Evolutionary conservation across 371 early-diverging fungal species (phyloP).

Genomic region (Nematocida ironsii): DNA sequence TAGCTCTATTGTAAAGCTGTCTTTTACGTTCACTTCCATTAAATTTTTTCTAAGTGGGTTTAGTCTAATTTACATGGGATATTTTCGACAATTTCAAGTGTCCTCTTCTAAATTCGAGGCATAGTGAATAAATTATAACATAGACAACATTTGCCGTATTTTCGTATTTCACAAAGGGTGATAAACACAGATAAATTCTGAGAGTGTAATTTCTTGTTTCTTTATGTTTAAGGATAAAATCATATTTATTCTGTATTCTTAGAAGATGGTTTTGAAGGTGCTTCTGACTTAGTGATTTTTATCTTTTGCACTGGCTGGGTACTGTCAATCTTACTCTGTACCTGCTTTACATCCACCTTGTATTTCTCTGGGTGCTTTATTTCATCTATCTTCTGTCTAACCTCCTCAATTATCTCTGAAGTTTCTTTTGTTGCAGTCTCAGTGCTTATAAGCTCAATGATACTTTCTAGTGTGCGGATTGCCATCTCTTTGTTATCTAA

Average conservation of each 20-base stretch:
- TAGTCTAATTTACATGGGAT: no score
- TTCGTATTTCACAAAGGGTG: no score
- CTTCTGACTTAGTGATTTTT: neutral
- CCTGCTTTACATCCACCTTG: conserved; percentile 9
- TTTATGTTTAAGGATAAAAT: neutral
- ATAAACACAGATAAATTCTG: no score
- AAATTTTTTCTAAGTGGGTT: conserved; percentile 9
- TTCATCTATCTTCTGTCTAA: conserved; percentile 8
- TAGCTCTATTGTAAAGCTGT: conserved; percentile 50
- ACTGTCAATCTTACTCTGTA: neutral
- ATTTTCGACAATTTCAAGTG: no score
- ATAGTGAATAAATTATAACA: no score
- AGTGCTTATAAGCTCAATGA: neutral
- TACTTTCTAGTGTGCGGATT: neutral
- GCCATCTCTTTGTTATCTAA: conserved; percentile 36
- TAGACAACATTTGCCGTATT: no score
- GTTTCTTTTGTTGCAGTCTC: neutral
- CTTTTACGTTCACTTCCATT: conserved; percentile 34
- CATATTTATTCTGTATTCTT: neutral
- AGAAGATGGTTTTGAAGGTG: neutral
- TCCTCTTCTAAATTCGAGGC: no score
- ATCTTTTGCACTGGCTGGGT: conserved; percentile 33
- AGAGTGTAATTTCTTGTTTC: no score
- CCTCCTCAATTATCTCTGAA: conserved; percentile 35
- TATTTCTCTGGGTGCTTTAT: conserved; percentile 31